Conservation (phyloP, 208 protist species). For the Strigomonas culicis region DNA sequence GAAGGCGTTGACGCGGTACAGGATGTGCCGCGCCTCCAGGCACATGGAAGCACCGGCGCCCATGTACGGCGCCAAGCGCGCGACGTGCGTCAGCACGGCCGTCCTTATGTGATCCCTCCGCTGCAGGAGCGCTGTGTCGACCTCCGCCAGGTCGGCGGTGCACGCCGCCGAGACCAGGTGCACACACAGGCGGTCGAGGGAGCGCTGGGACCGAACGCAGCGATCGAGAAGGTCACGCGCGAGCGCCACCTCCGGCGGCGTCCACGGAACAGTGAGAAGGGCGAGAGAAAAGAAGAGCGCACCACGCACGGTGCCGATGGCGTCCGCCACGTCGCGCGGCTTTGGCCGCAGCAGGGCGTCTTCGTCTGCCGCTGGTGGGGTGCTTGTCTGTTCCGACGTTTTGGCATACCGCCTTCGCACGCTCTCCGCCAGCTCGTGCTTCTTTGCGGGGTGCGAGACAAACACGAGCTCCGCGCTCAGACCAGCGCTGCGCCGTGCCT, state of each 20-base stretch:
- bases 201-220: slow-evolving; percentile 7
- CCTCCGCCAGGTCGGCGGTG: slow-evolving; percentile 6
- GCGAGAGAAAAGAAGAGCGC: slow-evolving; percentile 12
- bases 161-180: slow-evolving; percentile 24
- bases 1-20: slow-evolving; percentile 34
- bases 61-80: neutral
- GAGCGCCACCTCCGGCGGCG: neutral
- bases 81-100: neutral
- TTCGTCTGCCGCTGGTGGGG: too few relatives aligned
- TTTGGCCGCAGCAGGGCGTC: too few relatives aligned
- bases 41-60: too few relatives aligned
- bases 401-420: neutral
- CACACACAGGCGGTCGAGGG: slow-evolving; percentile 21
- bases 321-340: neutral
- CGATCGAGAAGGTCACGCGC: neutral
- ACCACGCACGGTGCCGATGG: neutral
- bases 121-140: slow-evolving; percentile 1
- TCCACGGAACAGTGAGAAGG: neutral
- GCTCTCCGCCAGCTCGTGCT: neutral
- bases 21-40: slow-evolving; percentile 3
- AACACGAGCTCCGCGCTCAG: too few relatives aligned
- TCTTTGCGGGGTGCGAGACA: neutral
- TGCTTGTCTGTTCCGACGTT: too few relatives aligned
- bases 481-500: too few relatives aligned
- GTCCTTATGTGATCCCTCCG: neutral